Conservation (phyloP, 2,329 filamentous ascomycete species). For the Emmonsiellopsis sp. region DNA sequence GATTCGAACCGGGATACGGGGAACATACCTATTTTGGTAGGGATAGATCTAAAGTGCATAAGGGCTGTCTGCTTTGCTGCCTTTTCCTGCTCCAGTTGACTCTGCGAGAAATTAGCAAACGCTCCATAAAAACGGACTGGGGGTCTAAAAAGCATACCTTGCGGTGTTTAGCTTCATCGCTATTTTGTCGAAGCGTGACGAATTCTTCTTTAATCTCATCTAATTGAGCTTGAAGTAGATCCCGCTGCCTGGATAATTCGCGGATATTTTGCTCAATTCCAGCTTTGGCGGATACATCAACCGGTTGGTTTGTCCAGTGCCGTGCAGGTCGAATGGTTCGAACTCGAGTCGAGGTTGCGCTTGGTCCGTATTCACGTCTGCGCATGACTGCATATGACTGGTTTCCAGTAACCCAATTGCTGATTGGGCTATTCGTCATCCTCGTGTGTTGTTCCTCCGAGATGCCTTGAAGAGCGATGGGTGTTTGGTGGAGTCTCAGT, state of each 20-base stretch:
- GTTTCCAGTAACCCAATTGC: constrained; percentile 59
- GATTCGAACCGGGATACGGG: constrained; percentile 8
- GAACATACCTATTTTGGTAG: constrained; percentile 58
- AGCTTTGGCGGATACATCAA: constrained; percentile 51
- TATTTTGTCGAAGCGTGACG: constrained; percentile 16
- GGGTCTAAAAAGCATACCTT: constrained; percentile 29
- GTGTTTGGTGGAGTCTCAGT: constrained; percentile 58
- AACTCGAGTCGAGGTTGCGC: constrained; percentile 61
- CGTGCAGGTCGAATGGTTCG: constrained; percentile 50
- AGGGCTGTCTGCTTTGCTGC: constrained; percentile 55
- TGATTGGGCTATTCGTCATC: constrained; percentile 52
- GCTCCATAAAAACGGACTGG: neutral
- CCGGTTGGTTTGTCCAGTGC: constrained; percentile 68
- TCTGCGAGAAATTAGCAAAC: constrained; percentile 16
- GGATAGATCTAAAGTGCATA: constrained; percentile 57
- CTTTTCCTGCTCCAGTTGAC: constrained; percentile 48
- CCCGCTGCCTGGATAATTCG: constrained; percentile 34
- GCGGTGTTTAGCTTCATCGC: constrained; percentile 22
- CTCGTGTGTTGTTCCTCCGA: constrained; percentile 57
- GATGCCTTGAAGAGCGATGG: constrained; percentile 54
- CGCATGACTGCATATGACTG: constrained; percentile 57
- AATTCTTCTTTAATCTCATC: constrained; percentile 19
- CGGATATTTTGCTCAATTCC: constrained; percentile 47
- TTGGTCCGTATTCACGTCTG: constrained; percentile 69
- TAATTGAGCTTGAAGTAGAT: constrained; percentile 19